Evolutionary conservation across 306 rosid species (phyloP).

Genomic region (Vigna angularis): DNA sequence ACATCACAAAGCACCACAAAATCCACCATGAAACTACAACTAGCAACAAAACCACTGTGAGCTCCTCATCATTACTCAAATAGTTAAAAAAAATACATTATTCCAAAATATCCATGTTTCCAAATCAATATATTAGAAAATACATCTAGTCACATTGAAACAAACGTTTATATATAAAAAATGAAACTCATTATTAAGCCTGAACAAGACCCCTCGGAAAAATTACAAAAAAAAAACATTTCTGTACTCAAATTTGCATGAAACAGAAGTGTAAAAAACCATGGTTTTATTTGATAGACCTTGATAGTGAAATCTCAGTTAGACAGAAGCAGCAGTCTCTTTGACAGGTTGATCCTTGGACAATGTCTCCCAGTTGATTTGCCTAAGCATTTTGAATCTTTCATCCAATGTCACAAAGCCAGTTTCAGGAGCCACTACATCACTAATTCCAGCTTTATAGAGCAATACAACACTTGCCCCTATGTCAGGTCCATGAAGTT

Average conservation of each 20-base stretch:
- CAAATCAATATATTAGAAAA: conserved; percentile 14
- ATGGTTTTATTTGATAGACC: conserved; percentile 6
- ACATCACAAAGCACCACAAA: too few species aligned
- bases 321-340: conserved; percentile 55
- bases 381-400: conserved; percentile 65
- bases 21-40: too few species aligned
- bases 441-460: conserved; percentile 67
- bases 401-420: conserved; percentile 68
- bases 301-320: conserved; percentile 50
- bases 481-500: conserved; percentile 95
- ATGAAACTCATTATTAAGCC: not conserved
- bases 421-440: conserved; percentile 60
- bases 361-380: conserved; percentile 77
- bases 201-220: not conserved
- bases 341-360: conserved; percentile 54
- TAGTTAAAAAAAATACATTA: not conserved
- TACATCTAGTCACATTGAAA: not conserved
- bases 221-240: conserved; percentile 7
- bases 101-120: not conserved
- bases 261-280: conserved; percentile 1
- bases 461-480: conserved; percentile 68
- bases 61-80: too few species aligned
- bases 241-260: not conserved
- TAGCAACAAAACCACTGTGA: too few species aligned
- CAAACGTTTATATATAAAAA: not conserved